Base-by-base conservation (phyloP, 495 filamentous ascomycete genomes). In the Neurospora sp. region DNA sequence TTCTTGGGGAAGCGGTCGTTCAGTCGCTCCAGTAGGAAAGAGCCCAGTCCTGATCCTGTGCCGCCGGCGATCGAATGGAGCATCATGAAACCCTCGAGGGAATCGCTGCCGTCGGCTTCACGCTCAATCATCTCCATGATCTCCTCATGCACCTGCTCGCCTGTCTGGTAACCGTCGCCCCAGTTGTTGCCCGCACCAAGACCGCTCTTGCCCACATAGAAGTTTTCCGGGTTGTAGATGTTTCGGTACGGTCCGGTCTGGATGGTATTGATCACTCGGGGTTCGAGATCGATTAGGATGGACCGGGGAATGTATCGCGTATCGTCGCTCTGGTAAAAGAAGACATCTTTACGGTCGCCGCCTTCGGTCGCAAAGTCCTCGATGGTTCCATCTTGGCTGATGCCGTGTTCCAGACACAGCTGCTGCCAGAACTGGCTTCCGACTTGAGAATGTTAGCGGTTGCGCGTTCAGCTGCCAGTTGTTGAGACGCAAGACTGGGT, bases 81-180 rank as follows among this genome's bases (percentile, higher is more conserved):
- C 75, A 99, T 88, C 95, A 98, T 98, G 83, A 99, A 99, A 16
- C 95, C 96, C 89, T 99, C 96, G 31, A 99, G 85, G 42, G 94
- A 97, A 80, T 99, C 96, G 83, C 94, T 98, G 27, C 96, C 96
- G 82, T 99, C 96, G 20, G 96, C 96, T 81, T 99, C 96, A 72
- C 96, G 91, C 81, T 99, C 96, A 76, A 99, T 98, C 94, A 99
- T 99, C 81, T 99, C 96, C 86, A 98, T 92, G 71, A 99, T 93
- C 80, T 98, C 96, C 79, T 99, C 96, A 75, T 97, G 93, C 22
- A 99, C 94, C 39, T 85, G 84, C 79, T 97, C 94, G 74, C 94
- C 96, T n/a, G 91, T 91, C 59, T 93, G 88, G 83, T 98, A 98
- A 20, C 96, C 96, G 75, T 94, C 91, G 73, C 93, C 96, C 96